These are phyloP conservation scores for Phytopythium kandeliae DNA, from an alignment of 352 stramenopile genomes.

Conservation along the genomic window DNA sequence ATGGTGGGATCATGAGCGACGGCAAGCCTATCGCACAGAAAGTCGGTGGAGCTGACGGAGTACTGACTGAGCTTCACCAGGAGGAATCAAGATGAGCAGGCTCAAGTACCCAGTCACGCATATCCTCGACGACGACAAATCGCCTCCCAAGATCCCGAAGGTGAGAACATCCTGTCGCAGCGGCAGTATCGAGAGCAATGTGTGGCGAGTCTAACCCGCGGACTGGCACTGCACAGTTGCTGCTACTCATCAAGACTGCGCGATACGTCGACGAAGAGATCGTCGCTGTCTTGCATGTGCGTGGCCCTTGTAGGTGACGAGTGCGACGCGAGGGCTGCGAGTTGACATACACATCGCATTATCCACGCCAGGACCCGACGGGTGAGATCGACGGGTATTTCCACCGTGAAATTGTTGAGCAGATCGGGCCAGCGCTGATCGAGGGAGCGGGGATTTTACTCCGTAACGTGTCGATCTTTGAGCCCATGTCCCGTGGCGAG, in stretches of 20 bases:
- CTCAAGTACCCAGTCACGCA: slow-evolving; percentile 51
- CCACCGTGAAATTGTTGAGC: slow-evolving; percentile 71
- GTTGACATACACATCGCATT: not conserved
- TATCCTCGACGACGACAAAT: slow-evolving; percentile 60
- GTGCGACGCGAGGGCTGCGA: too few relatives aligned
- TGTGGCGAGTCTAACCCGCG: too few relatives aligned
- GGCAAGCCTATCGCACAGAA: too few relatives aligned
- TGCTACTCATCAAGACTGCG: slow-evolving; percentile 74
- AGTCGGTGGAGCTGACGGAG: not conserved
- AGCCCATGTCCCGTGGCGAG: slow-evolving; percentile 35
- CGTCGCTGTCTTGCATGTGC: slow-evolving; percentile 65
- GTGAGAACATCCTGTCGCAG: slow-evolving; percentile 8
- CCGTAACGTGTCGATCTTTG: slow-evolving; percentile 65
- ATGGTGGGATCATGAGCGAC: slow-evolving; percentile 51
- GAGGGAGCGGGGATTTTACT: slow-evolving; percentile 49
- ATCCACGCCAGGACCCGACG: slow-evolving; percentile 53
- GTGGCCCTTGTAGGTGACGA: too few relatives aligned
- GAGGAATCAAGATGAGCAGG: slow-evolving; percentile 56
- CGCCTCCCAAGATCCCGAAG: slow-evolving; percentile 46
- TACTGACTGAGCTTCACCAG: slow-evolving; percentile 13
- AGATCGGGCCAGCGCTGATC: slow-evolving; percentile 48
- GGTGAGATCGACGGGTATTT: slow-evolving; percentile 79
- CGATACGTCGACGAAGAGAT: slow-evolving; percentile 85
- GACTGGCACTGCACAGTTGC: slow-evolving; percentile 20
- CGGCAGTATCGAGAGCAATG: not conserved